Evolutionary conservation across 805 yeast species (phyloP).

Genomic region (Ascoidea tarda): DNA sequence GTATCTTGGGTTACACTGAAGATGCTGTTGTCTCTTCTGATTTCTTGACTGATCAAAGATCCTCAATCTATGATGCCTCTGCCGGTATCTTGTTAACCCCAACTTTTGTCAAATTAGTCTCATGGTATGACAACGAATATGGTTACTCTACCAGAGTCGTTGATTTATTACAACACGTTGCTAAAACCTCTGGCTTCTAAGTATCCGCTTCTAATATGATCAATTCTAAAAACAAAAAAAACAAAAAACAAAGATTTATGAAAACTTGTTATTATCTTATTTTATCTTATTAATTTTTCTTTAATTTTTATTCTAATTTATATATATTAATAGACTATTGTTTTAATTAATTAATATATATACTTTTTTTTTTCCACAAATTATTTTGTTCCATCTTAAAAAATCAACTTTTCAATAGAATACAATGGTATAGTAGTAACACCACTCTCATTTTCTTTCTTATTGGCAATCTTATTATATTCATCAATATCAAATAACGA

Average conservation of each 20-base stretch:
- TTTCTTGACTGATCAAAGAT: conserved; percentile 72
- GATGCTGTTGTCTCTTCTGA: conserved; percentile 88
- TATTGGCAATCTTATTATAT: too few species aligned
- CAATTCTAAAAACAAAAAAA: too few species aligned
- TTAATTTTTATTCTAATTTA: too few species aligned
- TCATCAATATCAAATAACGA: too few species aligned
- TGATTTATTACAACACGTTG: conserved; percentile 74
- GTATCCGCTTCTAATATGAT: background rate
- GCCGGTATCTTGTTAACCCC: conserved; percentile 85
- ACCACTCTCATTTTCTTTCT: background rate
- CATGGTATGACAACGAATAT: conserved; percentile 94
- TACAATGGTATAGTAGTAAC: background rate
- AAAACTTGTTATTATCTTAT: too few species aligned
- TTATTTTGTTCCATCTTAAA: too few species aligned
- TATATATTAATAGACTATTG: too few species aligned
- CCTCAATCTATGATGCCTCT: conserved; percentile 81
- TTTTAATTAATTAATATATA: too few species aligned
- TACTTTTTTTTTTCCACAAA: too few species aligned
- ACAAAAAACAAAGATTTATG: too few species aligned
- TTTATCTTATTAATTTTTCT: too few species aligned
- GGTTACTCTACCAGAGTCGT: conserved; percentile 96
- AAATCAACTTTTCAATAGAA: background rate
- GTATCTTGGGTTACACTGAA: conserved; percentile 80
- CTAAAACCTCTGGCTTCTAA: conserved; percentile 28
- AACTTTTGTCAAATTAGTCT: conserved; percentile 78